These are phyloP conservation scores for Cladosporium sphaerospermum DNA, from an alignment of 2,329 filamentous ascomycete genomes.

Conservation along the genomic window DNA sequence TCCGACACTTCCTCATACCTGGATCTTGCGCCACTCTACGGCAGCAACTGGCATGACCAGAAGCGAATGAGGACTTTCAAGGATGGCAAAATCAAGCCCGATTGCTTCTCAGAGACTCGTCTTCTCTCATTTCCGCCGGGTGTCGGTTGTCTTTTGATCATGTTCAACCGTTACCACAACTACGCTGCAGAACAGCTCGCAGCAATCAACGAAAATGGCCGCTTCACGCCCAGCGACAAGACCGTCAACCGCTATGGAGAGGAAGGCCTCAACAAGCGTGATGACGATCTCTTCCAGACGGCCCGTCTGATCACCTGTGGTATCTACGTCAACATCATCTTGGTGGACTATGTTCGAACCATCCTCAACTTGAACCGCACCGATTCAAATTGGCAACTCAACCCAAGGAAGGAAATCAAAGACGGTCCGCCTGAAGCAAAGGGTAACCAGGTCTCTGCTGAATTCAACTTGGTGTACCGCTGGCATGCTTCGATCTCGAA, in stretches of 20 bases:
- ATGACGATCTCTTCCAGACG: conserved; percentile 48
- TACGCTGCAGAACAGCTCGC: conserved; percentile 72
- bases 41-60: conserved; percentile 61
- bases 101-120: conserved; percentile 62
- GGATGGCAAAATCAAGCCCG: conserved; percentile 64
- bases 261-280: conserved; percentile 30
- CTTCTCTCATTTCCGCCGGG: conserved; percentile 62
- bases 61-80: conserved; percentile 58
- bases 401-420: conserved; percentile 36
- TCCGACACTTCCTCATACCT: conserved; percentile 68
- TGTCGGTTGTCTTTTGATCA: conserved; percentile 60
- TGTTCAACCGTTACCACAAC: conserved; percentile 77
- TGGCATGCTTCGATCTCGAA: conserved; percentile 43
- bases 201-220: conserved; percentile 75
- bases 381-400: conserved; percentile 39
- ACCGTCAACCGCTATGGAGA: conserved; percentile 29
- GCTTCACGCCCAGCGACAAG: conserved; percentile 65
- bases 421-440: conserved; percentile 32
- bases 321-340: conserved; percentile 48
- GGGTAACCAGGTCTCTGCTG: conserved; percentile 47
- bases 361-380: conserved; percentile 44
- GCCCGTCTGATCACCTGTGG: conserved; percentile 47
- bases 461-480: conserved; percentile 50
- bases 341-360: conserved; percentile 49
- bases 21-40: conserved; percentile 67